Evolutionary conservation across 306 rosid species (phyloP), one percentile per base, ranked within the genome.

Genomic region (Bauhinia variegata): DNA sequence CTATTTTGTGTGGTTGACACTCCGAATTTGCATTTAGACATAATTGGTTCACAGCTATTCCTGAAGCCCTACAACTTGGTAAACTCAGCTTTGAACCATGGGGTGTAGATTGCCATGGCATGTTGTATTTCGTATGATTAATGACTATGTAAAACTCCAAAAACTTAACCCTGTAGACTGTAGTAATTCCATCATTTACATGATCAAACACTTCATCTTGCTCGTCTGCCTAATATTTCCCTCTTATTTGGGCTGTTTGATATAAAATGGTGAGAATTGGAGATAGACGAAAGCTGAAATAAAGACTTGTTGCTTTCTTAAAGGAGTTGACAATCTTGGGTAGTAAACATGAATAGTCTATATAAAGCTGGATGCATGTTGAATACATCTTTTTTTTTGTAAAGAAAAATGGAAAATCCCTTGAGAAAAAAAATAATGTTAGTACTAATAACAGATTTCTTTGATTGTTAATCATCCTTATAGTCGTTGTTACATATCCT

Each of bases 111-210:
- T 55, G 39, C 17, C 68, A 32, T 15, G 43, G 52, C 48, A 32
- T 11, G 14, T 46, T 16, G 38, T 70, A 44, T n/a, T 36, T 62
- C 46, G 48, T 16, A 38, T 34, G 15, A 32, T 46, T 44, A 43
- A n/a, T n/a, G n/a, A 8, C 9, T 36, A 8, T 3, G 41, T 36
- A 23, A 23, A 23, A 23, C 31, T 65, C 19, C 38, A 41, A 18
- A n/a, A 44, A 8, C 12, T 34, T 33, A 60, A 42, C 12, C 70
- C 37, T 55, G 44, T 68, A 43, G 43, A 12, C 7, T 12, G 10
- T 48, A 48, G 13, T 38, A 48, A 61, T 55, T 78, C 67, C 55
- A 18, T 54, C 43, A 48, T 41, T 53, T 61, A 8, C 68, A n/a
- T 47, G 44, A 12, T 15, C 5, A n/a, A 50, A 63, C 8, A n/a